phyloP scores from a whole-genome alignment of 331 rosid genomes.

The Malus hybrid region DNA sequence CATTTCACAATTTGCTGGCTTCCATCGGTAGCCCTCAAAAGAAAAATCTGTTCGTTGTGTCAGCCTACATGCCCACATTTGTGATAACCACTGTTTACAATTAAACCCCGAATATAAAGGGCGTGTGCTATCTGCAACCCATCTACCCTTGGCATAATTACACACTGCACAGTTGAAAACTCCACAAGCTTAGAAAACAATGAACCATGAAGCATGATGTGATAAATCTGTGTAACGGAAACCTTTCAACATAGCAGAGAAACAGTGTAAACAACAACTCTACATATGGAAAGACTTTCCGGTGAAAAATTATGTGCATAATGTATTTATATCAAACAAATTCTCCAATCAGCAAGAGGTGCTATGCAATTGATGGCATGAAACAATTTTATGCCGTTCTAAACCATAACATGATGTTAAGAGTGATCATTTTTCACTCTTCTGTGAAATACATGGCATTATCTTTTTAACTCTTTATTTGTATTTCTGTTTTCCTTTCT shows the following conservation, averaged over 20 bases:
- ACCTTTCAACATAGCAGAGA: not conserved
- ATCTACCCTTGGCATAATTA: constrained; percentile 82
- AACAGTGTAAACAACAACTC: not conserved
- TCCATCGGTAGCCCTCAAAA: constrained; percentile 81
- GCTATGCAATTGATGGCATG: not conserved
- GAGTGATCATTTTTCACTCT: not conserved
- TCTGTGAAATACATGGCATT: not conserved
- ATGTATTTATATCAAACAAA: not conserved
- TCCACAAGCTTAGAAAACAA: not conserved
- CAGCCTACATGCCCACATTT: constrained; percentile 94
- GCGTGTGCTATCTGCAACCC: constrained; percentile 62
- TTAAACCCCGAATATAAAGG: constrained; percentile 78
- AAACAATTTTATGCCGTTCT: not conserved
- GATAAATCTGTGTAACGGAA: not conserved
- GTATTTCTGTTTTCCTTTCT: not conserved
- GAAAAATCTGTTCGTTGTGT: constrained; percentile 75
- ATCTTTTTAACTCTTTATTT: not conserved
- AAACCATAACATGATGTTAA: not conserved
- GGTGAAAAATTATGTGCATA: not conserved
- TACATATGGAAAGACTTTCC: not conserved
- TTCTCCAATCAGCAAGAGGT: not conserved
- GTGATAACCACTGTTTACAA: constrained; percentile 84
- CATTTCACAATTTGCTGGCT: constrained; percentile 67
- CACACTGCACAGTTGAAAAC: constrained; percentile 49
- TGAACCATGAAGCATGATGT: not conserved